Evolutionary conservation across 371 early-diverging fungal species (phyloP).

Genomic region (Apophysomyces variabilis): DNA sequence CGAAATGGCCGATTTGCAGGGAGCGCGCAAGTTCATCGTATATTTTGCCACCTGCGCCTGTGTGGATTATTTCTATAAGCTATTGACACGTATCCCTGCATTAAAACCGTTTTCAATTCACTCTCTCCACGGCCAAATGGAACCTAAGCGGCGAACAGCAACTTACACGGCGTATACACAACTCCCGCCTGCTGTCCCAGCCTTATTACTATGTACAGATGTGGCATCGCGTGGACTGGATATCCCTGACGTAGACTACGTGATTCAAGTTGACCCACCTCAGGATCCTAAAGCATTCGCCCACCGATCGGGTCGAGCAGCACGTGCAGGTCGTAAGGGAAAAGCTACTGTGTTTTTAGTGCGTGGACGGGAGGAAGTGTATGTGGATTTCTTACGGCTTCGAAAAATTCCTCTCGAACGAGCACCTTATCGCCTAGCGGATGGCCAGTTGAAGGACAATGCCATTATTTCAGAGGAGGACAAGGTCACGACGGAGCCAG

Average conservation of each 20-base stretch:
- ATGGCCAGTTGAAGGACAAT: constrained; percentile 27
- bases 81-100: constrained; percentile 46
- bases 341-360: constrained; percentile 84
- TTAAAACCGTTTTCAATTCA: constrained; percentile 64
- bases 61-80: constrained; percentile 92
- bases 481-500: constrained; percentile 38
- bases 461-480: constrained; percentile 16
- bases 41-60: constrained; percentile 94
- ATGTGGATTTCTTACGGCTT: constrained; percentile 82
- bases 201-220: constrained; percentile 94
- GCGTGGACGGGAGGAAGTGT: constrained; percentile 85
- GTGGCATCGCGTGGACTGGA: constrained; percentile 98
- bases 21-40: constrained; percentile 85
- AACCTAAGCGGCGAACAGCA: constrained; percentile 77
- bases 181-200: constrained; percentile 64
- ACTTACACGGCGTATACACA: constrained; percentile 68
- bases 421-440: constrained; percentile 48
- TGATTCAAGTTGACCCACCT: constrained; percentile 96
- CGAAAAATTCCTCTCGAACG: constrained; percentile 84
- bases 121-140: constrained; percentile 95
- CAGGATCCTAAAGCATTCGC: constrained; percentile 96
- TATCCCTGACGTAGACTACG: constrained; percentile 95
- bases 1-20: constrained; percentile 33
- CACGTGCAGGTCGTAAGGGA: constrained; percentile 90
- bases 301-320: constrained; percentile 99